Conservation (phyloP, 306 rosid species). For the Corylus avellana region DNA sequence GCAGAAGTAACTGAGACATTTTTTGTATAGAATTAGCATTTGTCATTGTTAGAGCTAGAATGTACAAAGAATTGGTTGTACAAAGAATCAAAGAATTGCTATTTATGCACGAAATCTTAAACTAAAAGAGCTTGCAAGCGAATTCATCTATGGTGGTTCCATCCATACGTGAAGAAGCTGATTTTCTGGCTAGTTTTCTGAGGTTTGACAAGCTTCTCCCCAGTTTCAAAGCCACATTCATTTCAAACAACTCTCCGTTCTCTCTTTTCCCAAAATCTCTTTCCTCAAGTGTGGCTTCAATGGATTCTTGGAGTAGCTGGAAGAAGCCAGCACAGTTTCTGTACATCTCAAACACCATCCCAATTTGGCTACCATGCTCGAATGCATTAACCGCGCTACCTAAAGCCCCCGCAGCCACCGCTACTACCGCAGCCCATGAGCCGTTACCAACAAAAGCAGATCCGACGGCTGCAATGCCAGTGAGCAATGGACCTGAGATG, state of each 20-base stretch:
- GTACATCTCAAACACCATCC: constrained; percentile 77
- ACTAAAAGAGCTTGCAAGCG: constrained; percentile 59
- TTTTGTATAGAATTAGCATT: neutral
- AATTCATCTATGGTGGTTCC: constrained; percentile 58
- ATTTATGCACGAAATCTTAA: neutral
- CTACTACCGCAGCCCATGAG: constrained; percentile 29
- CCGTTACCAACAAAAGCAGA: constrained; percentile 44
- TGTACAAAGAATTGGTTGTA: constrained; percentile 5
- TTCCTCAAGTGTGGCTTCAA: constrained; percentile 52
- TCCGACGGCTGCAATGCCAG: constrained; percentile 65
- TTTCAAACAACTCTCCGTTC: constrained; percentile 53
- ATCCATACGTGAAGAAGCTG: constrained; percentile 35
- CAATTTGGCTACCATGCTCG: constrained; percentile 70
- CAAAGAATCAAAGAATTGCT: neutral
- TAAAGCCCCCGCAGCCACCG: constrained; percentile 59
- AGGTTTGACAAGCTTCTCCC: constrained; percentile 68
- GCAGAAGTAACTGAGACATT: no score
- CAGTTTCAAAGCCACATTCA: constrained; percentile 62
- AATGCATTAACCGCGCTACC: constrained; percentile 53
- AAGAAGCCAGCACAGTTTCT: constrained; percentile 59
- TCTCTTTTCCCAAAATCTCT: constrained; percentile 55
- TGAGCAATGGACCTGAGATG: constrained; percentile 68
- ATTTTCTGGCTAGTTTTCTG: constrained; percentile 51
- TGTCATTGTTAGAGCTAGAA: neutral
- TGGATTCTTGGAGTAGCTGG: constrained; percentile 37